A percentile compares a stretch with the other conserved stretches of the same genome.
Evolutionary conservation across 83 land plant species (phyloP).

Genomic region (Picea abies): DNA sequence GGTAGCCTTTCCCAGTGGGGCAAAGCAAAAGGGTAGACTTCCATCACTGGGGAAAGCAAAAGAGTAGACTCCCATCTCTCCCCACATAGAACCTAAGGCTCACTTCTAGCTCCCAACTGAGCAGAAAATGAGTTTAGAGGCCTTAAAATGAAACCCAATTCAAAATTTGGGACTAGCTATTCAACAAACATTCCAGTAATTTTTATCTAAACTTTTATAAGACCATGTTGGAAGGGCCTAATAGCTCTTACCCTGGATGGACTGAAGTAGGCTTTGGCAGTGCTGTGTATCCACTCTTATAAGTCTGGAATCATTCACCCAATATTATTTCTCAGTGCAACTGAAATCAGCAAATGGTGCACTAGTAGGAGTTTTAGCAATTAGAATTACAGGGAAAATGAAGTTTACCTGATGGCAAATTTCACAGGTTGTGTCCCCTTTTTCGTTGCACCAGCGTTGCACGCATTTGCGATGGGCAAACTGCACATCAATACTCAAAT

Average conservation of each 20-base stretch:
- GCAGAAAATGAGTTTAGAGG: background rate
- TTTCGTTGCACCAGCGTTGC: slow-evolving; percentile 69
- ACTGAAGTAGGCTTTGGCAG: background rate
- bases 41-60: background rate
- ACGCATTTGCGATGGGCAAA: slow-evolving; percentile 64
- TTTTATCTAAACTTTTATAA: background rate
- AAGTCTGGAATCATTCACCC: background rate
- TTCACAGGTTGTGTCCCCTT: slow-evolving; percentile 60
- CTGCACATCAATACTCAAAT: slow-evolving; percentile 15
- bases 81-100: background rate
- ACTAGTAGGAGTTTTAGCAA: background rate
- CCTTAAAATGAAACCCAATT: background rate
- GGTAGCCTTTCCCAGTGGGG: too few species aligned
- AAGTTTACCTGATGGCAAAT: slow-evolving; percentile 55
- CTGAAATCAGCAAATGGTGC: background rate
- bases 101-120: background rate
- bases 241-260: background rate
- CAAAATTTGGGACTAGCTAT: background rate
- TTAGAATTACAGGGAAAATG: background rate
- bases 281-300: background rate
- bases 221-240: background rate
- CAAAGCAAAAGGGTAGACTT: background rate
- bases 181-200: background rate
- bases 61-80: background rate
- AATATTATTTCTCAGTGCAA: background rate